Evolutionary conservation across 1,284 basidiomycete species (phyloP).

Genomic region (Takashimella koratensis): DNA sequence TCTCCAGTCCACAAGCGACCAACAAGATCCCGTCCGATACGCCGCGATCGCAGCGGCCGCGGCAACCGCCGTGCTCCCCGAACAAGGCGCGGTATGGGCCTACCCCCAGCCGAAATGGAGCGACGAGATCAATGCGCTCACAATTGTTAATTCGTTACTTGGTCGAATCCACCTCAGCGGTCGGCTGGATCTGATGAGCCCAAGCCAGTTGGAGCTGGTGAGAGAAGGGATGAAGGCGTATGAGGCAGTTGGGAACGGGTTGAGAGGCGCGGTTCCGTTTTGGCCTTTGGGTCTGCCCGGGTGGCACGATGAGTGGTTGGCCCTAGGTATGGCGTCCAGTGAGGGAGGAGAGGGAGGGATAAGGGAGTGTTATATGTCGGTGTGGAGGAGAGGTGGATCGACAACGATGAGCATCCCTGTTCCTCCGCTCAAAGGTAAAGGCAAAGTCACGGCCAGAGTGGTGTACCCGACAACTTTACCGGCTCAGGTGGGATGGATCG

Average conservation of each 20-base stretch:
- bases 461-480: neutral
- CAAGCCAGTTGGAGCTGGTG: conserved; percentile 2
- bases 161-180: conserved; percentile 6
- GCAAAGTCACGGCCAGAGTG: neutral
- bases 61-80: conserved; percentile 4
- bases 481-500: neutral
- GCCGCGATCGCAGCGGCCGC: conserved; percentile 4
- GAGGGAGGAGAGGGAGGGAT: neutral
- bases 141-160: conserved; percentile 4
- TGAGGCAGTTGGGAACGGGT: neutral
- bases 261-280: neutral
- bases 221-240: conserved; percentile 5
- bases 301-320: conserved; percentile 7
- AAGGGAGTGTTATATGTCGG: neutral
- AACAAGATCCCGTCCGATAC: conserved; percentile 5
- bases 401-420: neutral
- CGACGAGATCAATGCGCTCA: conserved; percentile 9
- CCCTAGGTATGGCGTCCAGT: conserved; percentile 2
- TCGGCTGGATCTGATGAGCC: conserved; percentile 1
- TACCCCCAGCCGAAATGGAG: conserved; percentile 5
- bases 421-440: neutral
- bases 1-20: conserved; percentile 8
- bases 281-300: conserved; percentile 4
- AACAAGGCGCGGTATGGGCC: conserved; percentile 7
- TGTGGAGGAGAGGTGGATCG: neutral